These are phyloP conservation scores for Xanthoconium separans DNA, from an alignment of 1,284 basidiomycete genomes.

Conservation along the genomic window DNA sequence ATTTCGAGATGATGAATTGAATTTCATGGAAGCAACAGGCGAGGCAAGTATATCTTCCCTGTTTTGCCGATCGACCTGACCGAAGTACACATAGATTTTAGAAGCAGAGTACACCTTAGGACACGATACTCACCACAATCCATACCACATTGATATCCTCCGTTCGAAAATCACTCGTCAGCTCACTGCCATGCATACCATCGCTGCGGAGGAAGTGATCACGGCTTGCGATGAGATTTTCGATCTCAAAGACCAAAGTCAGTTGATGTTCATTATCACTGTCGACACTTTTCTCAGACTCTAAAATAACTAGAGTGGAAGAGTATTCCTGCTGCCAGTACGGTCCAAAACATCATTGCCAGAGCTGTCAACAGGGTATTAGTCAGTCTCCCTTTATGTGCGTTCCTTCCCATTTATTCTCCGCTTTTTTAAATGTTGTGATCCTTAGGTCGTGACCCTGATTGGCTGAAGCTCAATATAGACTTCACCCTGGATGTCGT, in stretches of 20 bases:
- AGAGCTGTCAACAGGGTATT: constrained; percentile 39
- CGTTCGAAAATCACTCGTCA: constrained; percentile 33
- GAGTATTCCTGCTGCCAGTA: constrained; percentile 16
- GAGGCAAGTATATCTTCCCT: constrained; percentile 7
- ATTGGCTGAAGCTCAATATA: constrained; percentile 36
- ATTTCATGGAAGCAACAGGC: constrained; percentile 1
- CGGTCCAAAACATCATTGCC: constrained; percentile 29
- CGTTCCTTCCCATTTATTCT: background rate
- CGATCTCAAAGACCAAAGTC: constrained; percentile 19
- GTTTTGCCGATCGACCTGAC: background rate
- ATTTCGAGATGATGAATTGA: constrained; percentile 35
- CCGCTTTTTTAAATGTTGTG: background rate
- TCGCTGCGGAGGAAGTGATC: constrained; percentile 35
- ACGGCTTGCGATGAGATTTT: constrained; percentile 30
- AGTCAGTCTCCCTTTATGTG: constrained; percentile 42
- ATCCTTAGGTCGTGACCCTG: constrained; percentile 37
- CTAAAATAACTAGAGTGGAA: constrained; percentile 30
- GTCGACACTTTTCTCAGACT: background rate
- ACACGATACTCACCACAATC: constrained; percentile 18
- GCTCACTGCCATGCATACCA: constrained; percentile 24
- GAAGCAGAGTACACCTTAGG: constrained; percentile 21
- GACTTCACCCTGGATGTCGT: constrained; percentile 36
- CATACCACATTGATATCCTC: constrained; percentile 30
- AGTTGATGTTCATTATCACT: background rate
- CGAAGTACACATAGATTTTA: background rate